Evolutionary conservation across 176 grass and related monocot genomes (phyloP).

Genomic region (Eleusine indica): DNA sequence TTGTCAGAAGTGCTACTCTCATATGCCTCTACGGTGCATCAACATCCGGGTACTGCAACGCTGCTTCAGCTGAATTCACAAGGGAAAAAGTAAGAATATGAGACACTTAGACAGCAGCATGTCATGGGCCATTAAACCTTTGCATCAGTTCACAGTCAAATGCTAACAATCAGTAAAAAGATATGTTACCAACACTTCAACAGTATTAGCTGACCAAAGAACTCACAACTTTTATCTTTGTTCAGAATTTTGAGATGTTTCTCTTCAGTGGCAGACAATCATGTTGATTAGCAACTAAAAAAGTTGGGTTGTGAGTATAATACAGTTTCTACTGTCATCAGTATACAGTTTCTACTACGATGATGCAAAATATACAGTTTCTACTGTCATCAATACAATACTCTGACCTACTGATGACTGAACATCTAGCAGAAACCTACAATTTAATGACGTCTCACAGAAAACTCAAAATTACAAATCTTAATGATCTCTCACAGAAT

Average conservation of each 20-base stretch:
- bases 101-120: background rate
- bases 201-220: too few relatives aligned
- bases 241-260: too few relatives aligned
- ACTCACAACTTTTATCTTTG: too few relatives aligned
- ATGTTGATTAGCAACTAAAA: too few relatives aligned
- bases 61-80: background rate
- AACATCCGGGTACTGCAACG: background rate
- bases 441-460: background rate
- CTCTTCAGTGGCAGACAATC: too few relatives aligned
- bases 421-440: background rate
- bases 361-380: background rate
- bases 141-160: too few relatives aligned
- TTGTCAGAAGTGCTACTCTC: conserved; percentile 6
- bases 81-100: background rate
- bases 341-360: background rate
- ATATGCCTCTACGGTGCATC: background rate
- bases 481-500: background rate
- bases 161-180: too few relatives aligned
- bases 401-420: background rate
- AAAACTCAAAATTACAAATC: background rate
- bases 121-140: too few relatives aligned
- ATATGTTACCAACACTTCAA: too few relatives aligned
- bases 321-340: too few relatives aligned
- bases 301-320: too few relatives aligned
- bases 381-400: background rate